Base-by-base conservation (phyloP, 2,329 filamentous ascomycete species). In the Scedosporium minutisporum region DNA sequence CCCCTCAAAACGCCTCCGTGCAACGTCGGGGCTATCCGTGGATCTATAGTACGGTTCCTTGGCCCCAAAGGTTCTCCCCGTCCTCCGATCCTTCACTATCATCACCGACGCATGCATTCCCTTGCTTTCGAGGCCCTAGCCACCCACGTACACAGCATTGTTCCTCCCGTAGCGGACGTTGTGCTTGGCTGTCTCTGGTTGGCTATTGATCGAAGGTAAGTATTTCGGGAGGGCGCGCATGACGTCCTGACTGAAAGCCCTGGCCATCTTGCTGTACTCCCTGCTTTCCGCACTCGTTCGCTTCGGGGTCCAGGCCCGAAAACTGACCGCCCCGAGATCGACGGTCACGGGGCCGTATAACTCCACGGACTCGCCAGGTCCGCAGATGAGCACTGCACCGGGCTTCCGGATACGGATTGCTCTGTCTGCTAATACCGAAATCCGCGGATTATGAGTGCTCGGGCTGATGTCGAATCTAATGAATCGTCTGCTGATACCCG, bases 41-140 rank as follows among this genome's bases (percentile, higher is more conserved):
- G 53, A 23, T 48, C 62, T 61, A 18, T 58, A 64, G 53, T 61
- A 63, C 23, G 61, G 63, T 18, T 63, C 61, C 27, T 63, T 64
- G 0, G 63, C 63, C 9, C 63, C 63, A 51, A 64, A 64, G 14
- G 46, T 41, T 21, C 61, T 18, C 33, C 63, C 61, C 21, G 63
- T 61, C 23, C 7, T 7, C 1, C 38, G 27, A 16, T 59, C 33
- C 6, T 61, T 61, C 3, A 63, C 63, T 33, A 25, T 64, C 61
- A 63, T 63, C 4, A 64, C 63, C 9, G 61, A 63, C 7, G 63
- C 63, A 63, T 58, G 53, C 21, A 46, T 29, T 58, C 61, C 55
- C 12, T 55, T 41, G 42, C 60, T 12, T 59, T 33, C 53, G 38
- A 41, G 27, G 18, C 41, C 9, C 51, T 14, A 42, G 41, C 55